These are phyloP conservation scores for Saccharomyces hybrid DNA, from an alignment of 1,139 yeast genomes.

Conservation along the genomic window DNA sequence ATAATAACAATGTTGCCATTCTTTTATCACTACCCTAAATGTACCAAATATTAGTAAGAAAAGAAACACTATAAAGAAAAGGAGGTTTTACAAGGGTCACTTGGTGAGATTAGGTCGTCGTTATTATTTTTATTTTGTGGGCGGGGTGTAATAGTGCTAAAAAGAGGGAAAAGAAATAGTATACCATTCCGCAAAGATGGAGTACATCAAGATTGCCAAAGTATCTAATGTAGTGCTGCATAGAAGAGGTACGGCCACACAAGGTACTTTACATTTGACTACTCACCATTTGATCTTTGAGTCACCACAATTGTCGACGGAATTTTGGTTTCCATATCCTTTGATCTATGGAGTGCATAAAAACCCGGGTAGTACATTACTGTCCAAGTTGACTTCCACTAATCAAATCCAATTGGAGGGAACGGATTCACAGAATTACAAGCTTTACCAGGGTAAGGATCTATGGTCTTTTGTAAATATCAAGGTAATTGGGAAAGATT, in stretches of 20 bases:
- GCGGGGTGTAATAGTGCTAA: background rate
- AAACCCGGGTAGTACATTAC: slow-evolving; percentile 36
- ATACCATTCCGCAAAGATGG: slow-evolving; percentile 35
- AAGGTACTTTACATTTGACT: slow-evolving; percentile 71
- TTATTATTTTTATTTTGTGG: background rate
- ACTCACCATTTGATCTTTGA: slow-evolving; percentile 82
- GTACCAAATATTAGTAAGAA: background rate
- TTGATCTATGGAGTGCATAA: slow-evolving; percentile 63
- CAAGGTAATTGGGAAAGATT: slow-evolving; percentile 75
- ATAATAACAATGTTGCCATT: background rate
- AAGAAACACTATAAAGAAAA: background rate
- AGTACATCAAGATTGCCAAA: slow-evolving; percentile 48
- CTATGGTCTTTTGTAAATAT: slow-evolving; percentile 46
- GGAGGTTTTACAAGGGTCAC: background rate
- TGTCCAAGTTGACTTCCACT: slow-evolving; percentile 13
- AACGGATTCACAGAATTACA: slow-evolving; percentile 2
- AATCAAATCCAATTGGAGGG: background rate
- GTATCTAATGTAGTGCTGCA: slow-evolving; percentile 63
- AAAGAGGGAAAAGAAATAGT: background rate
- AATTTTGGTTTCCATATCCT: slow-evolving; percentile 92
- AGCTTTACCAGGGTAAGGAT: slow-evolving; percentile 32
- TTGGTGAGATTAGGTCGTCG: background rate
- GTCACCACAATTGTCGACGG: slow-evolving; percentile 40
- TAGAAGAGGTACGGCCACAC: slow-evolving; percentile 56
- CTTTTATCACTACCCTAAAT: background rate